phyloP scores from a whole-genome alignment of 768 basidiomycete species.

The Naganishia vishniacii region DNA sequence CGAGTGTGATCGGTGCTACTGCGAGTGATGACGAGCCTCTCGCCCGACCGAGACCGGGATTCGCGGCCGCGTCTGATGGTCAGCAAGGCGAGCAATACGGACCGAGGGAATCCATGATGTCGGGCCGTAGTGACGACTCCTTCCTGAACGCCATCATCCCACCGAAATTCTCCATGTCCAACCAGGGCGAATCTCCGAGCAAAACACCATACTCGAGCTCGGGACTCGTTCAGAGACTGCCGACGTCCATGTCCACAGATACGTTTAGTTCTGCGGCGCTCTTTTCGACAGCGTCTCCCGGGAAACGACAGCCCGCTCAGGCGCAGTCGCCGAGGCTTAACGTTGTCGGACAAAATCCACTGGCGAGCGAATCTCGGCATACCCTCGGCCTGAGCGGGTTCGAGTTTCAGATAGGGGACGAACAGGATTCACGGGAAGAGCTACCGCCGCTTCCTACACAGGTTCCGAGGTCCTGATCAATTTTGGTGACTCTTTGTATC shows the following conservation, averaged over 20 bases:
- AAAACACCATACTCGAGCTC: not conserved
- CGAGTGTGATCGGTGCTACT: not conserved
- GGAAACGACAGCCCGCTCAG: not conserved
- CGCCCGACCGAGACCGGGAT: slow-evolving; percentile 9
- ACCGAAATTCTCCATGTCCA: slow-evolving; percentile 26
- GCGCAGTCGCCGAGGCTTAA: not conserved
- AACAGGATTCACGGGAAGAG: not conserved
- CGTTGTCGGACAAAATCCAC: not conserved
- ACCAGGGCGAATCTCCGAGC: not conserved
- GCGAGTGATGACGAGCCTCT: not conserved
- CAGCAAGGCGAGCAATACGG: not conserved
- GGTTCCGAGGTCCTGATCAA: not conserved
- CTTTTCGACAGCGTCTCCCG: not conserved
- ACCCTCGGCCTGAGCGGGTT: slow-evolving; percentile 15
- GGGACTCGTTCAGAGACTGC: not conserved
- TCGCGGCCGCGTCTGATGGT: not conserved
- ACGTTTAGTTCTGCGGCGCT: not conserved
- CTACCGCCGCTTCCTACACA: slow-evolving; percentile 1
- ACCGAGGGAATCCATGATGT: slow-evolving; percentile 34
- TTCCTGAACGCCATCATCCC: slow-evolving; percentile 46
- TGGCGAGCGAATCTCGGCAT: slow-evolving; percentile 4
- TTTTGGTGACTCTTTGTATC: not conserved
- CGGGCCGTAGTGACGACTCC: slow-evolving; percentile 38
- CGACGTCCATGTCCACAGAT: slow-evolving; percentile 5
- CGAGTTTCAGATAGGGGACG: slow-evolving; percentile 17